These are phyloP conservation scores for Tieghemiomyces parasiticus DNA, from an alignment of 192 early-diverging fungal genomes.

Conservation along the genomic window DNA sequence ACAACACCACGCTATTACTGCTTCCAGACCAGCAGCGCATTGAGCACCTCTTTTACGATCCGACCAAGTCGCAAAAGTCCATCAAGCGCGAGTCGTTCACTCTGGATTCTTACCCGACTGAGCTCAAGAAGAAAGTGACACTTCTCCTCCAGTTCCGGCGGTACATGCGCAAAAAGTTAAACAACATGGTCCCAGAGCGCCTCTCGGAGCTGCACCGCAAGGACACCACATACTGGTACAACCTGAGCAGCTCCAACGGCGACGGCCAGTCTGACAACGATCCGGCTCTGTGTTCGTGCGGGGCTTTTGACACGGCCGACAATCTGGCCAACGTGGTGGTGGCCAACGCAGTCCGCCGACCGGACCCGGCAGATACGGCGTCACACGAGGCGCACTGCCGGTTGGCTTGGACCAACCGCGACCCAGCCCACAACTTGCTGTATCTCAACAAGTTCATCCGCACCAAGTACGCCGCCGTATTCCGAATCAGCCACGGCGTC, in stretches of 20 bases:
- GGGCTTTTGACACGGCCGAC: not conserved
- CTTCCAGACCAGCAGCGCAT: constrained; percentile 7
- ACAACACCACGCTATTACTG: constrained; percentile 52
- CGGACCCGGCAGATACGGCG: no score
- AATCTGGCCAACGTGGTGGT: not conserved
- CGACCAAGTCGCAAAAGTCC: not conserved
- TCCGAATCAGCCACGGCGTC: constrained; percentile 11
- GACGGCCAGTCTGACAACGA: not conserved
- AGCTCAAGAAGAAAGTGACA: constrained; percentile 12
- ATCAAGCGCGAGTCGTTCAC: constrained; percentile 12
- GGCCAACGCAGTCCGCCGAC: no score
- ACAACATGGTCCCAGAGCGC: not conserved
- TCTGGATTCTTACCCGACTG: constrained; percentile 9
- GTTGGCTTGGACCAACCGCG: constrained; percentile 10
- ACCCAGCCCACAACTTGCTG: constrained; percentile 6
- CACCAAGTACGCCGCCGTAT: constrained; percentile 11
- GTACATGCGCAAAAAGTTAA: constrained; percentile 12
- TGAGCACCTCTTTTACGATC: constrained; percentile 10
- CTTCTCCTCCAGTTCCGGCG: constrained; percentile 10
- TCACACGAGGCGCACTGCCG: not conserved
- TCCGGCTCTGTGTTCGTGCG: not conserved
- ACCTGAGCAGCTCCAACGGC: not conserved
- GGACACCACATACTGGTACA: constrained; percentile 1
- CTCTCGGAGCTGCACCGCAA: constrained; percentile 1
- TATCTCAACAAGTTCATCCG: constrained; percentile 12